Conservation (phyloP, 73 alveolate genomes). For the Tetrahymena malaccensis region DNA sequence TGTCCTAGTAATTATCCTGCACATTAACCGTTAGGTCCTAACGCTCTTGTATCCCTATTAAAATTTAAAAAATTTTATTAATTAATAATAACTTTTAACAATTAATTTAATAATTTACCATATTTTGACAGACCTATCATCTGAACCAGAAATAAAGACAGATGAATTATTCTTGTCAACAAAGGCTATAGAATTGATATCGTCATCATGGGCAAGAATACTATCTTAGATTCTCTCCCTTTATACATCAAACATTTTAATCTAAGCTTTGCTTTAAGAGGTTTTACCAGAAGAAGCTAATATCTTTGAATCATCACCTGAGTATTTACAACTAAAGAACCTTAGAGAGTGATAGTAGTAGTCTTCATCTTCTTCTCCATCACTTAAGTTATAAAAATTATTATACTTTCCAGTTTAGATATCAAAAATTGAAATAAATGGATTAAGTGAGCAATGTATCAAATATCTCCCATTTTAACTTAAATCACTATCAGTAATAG, state of each 20-base stretch:
- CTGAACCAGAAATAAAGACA: constrained; percentile 68
- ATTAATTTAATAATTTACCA: constrained; percentile 16
- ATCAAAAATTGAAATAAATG: not conserved
- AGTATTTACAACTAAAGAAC: not conserved
- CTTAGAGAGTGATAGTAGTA: not conserved
- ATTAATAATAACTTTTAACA: not conserved
- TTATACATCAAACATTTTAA: not conserved
- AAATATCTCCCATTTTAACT: not conserved
- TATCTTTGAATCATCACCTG: not conserved
- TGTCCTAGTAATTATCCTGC: constrained; percentile 74
- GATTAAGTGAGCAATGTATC: not conserved
- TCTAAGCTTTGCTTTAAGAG: not conserved
- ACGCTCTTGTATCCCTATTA: constrained; percentile 57
- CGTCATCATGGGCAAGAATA: constrained; percentile 59
- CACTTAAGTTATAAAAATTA: not conserved
- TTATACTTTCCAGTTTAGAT: not conserved
- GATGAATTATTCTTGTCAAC: constrained; percentile 57
- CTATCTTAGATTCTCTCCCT: not conserved
- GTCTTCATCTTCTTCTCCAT: not conserved
- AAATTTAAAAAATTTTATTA: not conserved
- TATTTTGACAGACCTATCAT: constrained; percentile 55
- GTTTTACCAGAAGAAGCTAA: not conserved
- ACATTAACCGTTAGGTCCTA: constrained; percentile 21
- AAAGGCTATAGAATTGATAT: constrained; percentile 67
- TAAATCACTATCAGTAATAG: not conserved